These are phyloP conservation scores for Paecilomyces sp. DNA, from an alignment of 2,329 filamentous ascomycete species.

Conservation along the genomic window DNA sequence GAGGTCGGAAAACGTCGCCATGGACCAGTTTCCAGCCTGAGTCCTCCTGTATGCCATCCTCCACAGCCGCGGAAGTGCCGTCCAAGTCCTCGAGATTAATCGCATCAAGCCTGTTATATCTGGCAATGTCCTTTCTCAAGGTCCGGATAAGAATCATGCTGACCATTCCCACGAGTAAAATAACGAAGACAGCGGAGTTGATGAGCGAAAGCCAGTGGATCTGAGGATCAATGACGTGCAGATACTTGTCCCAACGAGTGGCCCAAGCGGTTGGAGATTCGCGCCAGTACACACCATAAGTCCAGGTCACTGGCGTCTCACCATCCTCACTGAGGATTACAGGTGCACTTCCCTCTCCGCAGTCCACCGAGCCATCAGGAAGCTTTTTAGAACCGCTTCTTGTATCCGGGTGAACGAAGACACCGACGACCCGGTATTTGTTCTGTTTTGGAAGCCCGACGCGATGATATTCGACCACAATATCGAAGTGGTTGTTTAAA, in stretches of 20 bases:
- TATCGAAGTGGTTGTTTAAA: slow-evolving; percentile 94
- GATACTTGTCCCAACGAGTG: slow-evolving; percentile 96
- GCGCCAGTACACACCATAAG: slow-evolving; percentile 87
- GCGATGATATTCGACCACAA: slow-evolving; percentile 84
- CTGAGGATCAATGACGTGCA: slow-evolving; percentile 94
- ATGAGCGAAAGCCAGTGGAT: slow-evolving; percentile 99
- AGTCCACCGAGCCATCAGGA: slow-evolving; percentile 53
- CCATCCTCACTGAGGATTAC: slow-evolving; percentile 60
- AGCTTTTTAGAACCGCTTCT: slow-evolving; percentile 49
- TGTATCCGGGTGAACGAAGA: slow-evolving; percentile 78
- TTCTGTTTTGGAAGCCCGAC: slow-evolving; percentile 50
- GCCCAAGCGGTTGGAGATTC: slow-evolving; percentile 84
- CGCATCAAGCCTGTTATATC: slow-evolving; percentile 91
- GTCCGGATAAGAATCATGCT: slow-evolving; percentile 85
- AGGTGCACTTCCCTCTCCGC: slow-evolving; percentile 49
- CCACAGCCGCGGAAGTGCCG: slow-evolving; percentile 63
- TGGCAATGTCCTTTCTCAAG: slow-evolving; percentile 86
- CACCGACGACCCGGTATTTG: slow-evolving; percentile 82
- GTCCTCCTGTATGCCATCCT: slow-evolving; percentile 94
- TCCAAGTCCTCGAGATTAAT: slow-evolving; percentile 85
- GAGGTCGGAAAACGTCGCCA: slow-evolving; percentile 90
- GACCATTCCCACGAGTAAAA: slow-evolving; percentile 85
- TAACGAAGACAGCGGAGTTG: slow-evolving; percentile 89
- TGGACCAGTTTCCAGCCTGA: slow-evolving; percentile 98
- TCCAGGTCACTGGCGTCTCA: slow-evolving; percentile 68